Base-by-base conservation (phyloP, 2,329 filamentous ascomycete genomes). In the Bipolaris gigantea region DNA sequence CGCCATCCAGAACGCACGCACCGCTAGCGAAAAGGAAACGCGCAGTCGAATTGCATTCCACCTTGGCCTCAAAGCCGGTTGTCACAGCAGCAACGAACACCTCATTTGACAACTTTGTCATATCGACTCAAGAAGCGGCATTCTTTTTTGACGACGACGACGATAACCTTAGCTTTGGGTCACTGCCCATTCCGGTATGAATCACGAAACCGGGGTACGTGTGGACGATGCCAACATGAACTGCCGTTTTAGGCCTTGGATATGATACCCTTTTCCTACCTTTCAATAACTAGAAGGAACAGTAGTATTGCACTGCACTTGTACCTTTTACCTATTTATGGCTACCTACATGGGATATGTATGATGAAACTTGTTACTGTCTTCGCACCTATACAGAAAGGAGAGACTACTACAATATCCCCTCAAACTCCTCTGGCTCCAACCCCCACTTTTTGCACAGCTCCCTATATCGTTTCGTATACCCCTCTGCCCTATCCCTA, bases 391-490 rank as follows among this genome's bases (percentile, higher is more conserved):
- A 30, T 25, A 25, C 25, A 8, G 3, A 30, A 6, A 13, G 40
- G 32, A 42, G 25, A 30, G 10, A 27, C 8, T 18, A 4, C n/a
- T 43, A 70, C 15, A 71, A 50, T 54, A 70, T 61, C 6, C 70
- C 63, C 59, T 55, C 60, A 50, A 73, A 70, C 42, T 67, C 64
- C 39, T 72, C 70, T 4, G 65, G 59, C 43, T 73, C 60, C 33
- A 72, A 25, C 1, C 56, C 62, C 63, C 71, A 74, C 48, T 71
- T 68, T 60, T 70, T 64, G 27, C 70, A 73, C 53, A 74, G 58
- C 59, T 73, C 68, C 53, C 63, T 64, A 43, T 73, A 73, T 54
- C 64, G 67, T 53, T 64, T 64, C 1, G 70, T 66, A 50, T 77
- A 77, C 39, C 57, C 61, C 42, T 69, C 64, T 35, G 74, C 73